Base-by-base conservation (phyloP, 257 asterid species). In the Rubia yunnanensis region DNA sequence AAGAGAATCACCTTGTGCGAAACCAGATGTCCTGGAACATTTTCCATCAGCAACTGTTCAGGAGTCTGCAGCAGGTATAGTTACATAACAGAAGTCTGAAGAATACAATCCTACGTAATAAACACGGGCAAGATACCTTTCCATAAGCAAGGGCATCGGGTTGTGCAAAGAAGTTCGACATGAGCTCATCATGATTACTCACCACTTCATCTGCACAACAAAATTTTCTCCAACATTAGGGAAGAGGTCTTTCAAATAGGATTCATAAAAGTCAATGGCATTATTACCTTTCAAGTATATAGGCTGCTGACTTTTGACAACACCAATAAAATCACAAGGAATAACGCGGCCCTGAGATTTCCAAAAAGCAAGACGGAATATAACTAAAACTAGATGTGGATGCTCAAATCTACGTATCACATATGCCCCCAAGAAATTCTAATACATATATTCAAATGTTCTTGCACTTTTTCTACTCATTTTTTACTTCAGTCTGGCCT, bases 131-230 rank as follows among this genome's bases (percentile, higher is more conserved):
- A n/a, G 13, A 70, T 63, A 86, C 99, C 96, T 94, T 94, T 60
- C 99, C 99, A 73, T 88, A 90, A 55, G 99, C 96, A 30, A 94
- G 95, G 72, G 99, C 99, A 80, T 94, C 99, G 24, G 99, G 96
- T 85, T 94, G 99, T 44, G 99, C 99, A 80, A 90, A 94, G 84
- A 90, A 94, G 92, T 94, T 94, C 0, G 99, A 94, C 99, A 94
- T 94, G 77, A 94, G 97, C 82, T 94, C 99, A 70, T 94, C 97
- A 57, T 94, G 99, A 87, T 94, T 90, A 68, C 85, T 83, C 69
- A 90, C 99, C 70, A 86, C 69, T 82, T 94, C 97, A 81, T 87
- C 99, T 94, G 86, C 48, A 77, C 54, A 65, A 39, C 10, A 18
- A 8, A 46, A 10, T 10, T 65, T 32, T 26, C 10, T 28, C 63